Base-by-base conservation (phyloP, 2,329 filamentous ascomycete genomes). In the Akanthomyces uredinophilus region DNA sequence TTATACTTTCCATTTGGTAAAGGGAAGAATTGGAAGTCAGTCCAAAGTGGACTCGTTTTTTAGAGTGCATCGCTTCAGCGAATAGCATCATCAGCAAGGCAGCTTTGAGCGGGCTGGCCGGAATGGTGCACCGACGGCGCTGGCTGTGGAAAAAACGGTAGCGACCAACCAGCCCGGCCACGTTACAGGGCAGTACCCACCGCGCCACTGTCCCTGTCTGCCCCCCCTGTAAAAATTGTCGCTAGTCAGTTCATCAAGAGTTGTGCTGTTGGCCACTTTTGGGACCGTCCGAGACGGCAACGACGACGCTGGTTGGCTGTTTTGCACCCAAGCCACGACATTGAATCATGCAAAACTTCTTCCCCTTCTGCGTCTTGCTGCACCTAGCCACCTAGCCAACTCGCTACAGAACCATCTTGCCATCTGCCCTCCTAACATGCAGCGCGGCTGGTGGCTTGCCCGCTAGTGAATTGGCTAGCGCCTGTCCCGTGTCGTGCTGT, bases 201-300 rank as follows among this genome's bases (percentile, higher is more conserved):
- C n/a, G n/a, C n/a, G n/a, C n/a, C n/a, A n/a, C n/a, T n/a, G n/a
- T n/a, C 18, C 44, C 44, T 8, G 18, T 20, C 49, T n/a, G n/a
- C n/a, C n/a, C n/a, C n/a, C 49, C 49, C n/a, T n/a, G 49, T 35
- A n/a, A 14, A 20, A 35, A 16, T 10, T 10, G 49, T 35, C 20
- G 55, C 55, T 58, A 58, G 55, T 58, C 55, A 58, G 44, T 29
- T 27, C 6, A 5, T 27, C 6, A 5, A 18, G 10, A 14, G 53
- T 35, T 11, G 32, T 11, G 32, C 32, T 8, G 24, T 29, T 44
- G n/a, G 20, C 55, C 41, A 20, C 32, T 47, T 57, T 57, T 43
- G 56, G 46, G 32, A 60, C 57, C 57, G 47, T 60, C 57, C 47
- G 57, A 60, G 57, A 60, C 57, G 57, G 57, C 47, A 18, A 5